Base-by-base conservation (phyloP, 1,284 basidiomycete species). In the Apiotrichum laibachii region DNA sequence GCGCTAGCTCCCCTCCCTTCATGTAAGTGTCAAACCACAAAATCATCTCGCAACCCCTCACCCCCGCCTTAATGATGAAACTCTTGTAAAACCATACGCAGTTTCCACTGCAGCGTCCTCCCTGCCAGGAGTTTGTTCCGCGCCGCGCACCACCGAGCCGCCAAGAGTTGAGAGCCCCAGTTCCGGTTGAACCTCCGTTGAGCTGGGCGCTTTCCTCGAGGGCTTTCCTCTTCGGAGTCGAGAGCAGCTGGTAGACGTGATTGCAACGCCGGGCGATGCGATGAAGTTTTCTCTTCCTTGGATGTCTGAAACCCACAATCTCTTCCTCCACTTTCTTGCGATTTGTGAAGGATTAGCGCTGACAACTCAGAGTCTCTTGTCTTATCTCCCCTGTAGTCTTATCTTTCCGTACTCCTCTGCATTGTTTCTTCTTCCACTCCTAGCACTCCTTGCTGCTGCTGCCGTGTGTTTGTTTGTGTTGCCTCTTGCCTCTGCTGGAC, bases 41-140 rank as follows among this genome's bases (percentile, higher is more conserved):
- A 40, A 13, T 21, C 31, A 7, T 33, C 19, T 33, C 26, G 21
- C 37, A 18, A 19, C 18, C 19, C 45, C 35, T 26, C 22, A 3
- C 22, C 18, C 34, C 33, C 43, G 33, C 35, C 37, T 31, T 31
- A 35, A 54, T 69, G 77, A 79, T 77, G 77, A 79, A 74, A 73
- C 45, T 60, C 60, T 61, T 65, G 64, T 60, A 77, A 77, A 77
- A 77, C 76, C 77, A 79, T 79, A 77, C 77, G 77, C 77, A 79
- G 77, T 79, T 79, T 79, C 75, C 77, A 79, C 77, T 73, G 76
- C 76, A 72, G 73, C 72, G 74, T 76, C 74, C 76, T 76, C 61
- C 73, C 66, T 69, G 71, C 72, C 67, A 67, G 76, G 74, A 74
- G 73, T 76, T 70, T 74, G 71, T 71, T 65, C 67, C 60, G 60